Base-by-base conservation (phyloP, 1,139 yeast species). In the Scheffersomyces cryptocercus region DNA sequence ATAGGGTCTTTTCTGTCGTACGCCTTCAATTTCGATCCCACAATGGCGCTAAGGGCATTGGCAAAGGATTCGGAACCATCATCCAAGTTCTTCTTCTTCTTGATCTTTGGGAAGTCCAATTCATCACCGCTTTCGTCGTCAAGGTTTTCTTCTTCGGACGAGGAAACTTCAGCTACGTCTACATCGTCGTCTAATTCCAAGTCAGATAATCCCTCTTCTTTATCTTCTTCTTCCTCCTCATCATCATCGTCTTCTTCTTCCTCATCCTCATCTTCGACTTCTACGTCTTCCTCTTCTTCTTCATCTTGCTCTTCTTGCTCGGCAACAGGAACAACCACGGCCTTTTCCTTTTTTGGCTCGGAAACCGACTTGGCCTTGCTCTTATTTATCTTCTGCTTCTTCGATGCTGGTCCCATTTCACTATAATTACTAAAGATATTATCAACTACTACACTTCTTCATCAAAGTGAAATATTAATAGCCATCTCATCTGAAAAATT, bases 1-100 rank as follows among this genome's bases (percentile, higher is more conserved):
- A 93, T 89, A 2, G 99, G 99, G 58, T 90, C 96, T 38, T 79
- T 78, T 60, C 97, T 77, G 59, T 87, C 89, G 56, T 90, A 86
- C 0, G 96, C 95, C 62, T 93, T 93, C 54, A 93, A 74, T 58
- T 83, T 85, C 2, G 98, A 88, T 7, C 87, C 87, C 41, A 93
- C 70, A 57, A 93, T 88, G 24, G 96, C 95, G 50, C 74, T 81
- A 61, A 93, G 82, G 1, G 99, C 98, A 45, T 67, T 76, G 9
- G 96, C 88, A 59, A 93, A 91, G 3, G 84, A 76, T 43, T 73
- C 82, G 1, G 90, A 79, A 11, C 90, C 95, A 59, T 84, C 88
- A 47, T 77, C 85, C 32, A 69, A 68, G 42, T 73, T 77, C 53
- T 77, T 75, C 61, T 75, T 79, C 61, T 77, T 80, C 49, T 83